These are phyloP conservation scores for Nakaseomyces delphensis DNA, from an alignment of 1,139 yeast genomes.

Conservation along the genomic window DNA sequence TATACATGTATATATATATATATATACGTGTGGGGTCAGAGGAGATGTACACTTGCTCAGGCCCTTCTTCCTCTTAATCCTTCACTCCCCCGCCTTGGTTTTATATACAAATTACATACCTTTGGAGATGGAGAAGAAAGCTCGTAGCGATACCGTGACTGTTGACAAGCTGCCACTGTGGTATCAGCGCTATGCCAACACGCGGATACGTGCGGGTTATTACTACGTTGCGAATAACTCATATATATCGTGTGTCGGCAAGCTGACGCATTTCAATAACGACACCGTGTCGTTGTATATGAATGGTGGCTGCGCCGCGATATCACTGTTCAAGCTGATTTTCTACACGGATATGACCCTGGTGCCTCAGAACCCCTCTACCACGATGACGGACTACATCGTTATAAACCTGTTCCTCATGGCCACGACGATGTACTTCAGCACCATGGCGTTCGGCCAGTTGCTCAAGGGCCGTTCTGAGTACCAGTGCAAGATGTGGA, in stretches of 20 bases:
- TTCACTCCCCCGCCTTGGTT: too few species aligned
- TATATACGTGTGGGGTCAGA: too few species aligned
- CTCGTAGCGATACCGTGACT: too few species aligned
- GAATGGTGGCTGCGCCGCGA: constrained; percentile 4
- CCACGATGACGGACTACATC: constrained; percentile 20
- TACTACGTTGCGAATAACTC: background rate
- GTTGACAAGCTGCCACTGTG: constrained; percentile 4
- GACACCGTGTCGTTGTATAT: constrained; percentile 3
- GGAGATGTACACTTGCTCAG: too few species aligned
- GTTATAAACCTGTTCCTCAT: constrained; percentile 13
- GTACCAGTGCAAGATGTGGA: constrained; percentile 11
- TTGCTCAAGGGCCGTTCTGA: constrained; percentile 12
- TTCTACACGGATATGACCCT: constrained; percentile 15
- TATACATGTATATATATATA: too few species aligned
- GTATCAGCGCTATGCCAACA: constrained; percentile 1
- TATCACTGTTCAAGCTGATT: constrained; percentile 11
- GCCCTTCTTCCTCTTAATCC: too few species aligned
- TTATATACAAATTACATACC: too few species aligned
- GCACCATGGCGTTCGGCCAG: constrained; percentile 39
- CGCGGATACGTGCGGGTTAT: background rate
- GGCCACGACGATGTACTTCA: constrained; percentile 29
- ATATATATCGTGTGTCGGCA: background rate
- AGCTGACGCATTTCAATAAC: background rate
- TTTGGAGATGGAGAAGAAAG: too few species aligned
- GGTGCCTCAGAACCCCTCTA: constrained; percentile 14